These are phyloP conservation scores for Syzygium oleosum DNA, from an alignment of 345 rosid species.

Conservation along the genomic window DNA sequence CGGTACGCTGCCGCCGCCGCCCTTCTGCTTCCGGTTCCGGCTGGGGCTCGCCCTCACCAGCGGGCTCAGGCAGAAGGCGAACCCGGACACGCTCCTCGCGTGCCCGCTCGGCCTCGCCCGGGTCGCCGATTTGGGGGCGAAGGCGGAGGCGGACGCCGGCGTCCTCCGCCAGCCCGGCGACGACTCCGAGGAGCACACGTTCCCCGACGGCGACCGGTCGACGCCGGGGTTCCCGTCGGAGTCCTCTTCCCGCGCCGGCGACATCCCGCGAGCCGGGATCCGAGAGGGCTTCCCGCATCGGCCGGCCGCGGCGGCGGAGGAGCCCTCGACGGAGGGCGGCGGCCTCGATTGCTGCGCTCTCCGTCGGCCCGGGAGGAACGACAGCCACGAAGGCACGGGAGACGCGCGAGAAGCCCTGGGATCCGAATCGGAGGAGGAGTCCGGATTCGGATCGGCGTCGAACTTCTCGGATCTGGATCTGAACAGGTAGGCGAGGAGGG, in stretches of 20 bases:
- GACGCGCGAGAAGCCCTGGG: slow-evolving; percentile 5
- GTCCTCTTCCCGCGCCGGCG: slow-evolving; percentile 40
- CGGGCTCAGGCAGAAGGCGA: slow-evolving; percentile 73
- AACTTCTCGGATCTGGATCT: slow-evolving; percentile 60
- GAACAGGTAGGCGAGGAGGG: slow-evolving; percentile 48
- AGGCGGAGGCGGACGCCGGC: slow-evolving; percentile 14
- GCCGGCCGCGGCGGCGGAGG: slow-evolving; percentile 9
- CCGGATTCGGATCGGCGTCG: slow-evolving; percentile 28
- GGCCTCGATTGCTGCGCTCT: slow-evolving; percentile 28
- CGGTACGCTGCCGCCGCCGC: neutral
- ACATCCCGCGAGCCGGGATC: slow-evolving; percentile 59
- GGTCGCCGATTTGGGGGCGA: slow-evolving; percentile 4
- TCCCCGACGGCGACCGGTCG: slow-evolving; percentile 26
- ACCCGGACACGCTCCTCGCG: neutral
- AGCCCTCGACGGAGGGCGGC: slow-evolving; percentile 16
- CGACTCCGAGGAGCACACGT: slow-evolving; percentile 8
- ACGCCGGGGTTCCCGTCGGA: slow-evolving; percentile 17
- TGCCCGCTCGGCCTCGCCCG: neutral
- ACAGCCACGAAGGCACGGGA: slow-evolving; percentile 46
- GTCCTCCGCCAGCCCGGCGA: slow-evolving; percentile 31
- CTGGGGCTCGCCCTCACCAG: slow-evolving; percentile 82
- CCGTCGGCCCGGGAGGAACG: slow-evolving; percentile 34
- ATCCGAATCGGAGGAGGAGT: slow-evolving; percentile 2
- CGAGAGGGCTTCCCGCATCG: slow-evolving; percentile 15
- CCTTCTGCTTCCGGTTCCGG: slow-evolving; percentile 31